phyloP scores from a whole-genome alignment of 2,329 filamentous ascomycete species.

The Nothomitra cinnamomea region DNA sequence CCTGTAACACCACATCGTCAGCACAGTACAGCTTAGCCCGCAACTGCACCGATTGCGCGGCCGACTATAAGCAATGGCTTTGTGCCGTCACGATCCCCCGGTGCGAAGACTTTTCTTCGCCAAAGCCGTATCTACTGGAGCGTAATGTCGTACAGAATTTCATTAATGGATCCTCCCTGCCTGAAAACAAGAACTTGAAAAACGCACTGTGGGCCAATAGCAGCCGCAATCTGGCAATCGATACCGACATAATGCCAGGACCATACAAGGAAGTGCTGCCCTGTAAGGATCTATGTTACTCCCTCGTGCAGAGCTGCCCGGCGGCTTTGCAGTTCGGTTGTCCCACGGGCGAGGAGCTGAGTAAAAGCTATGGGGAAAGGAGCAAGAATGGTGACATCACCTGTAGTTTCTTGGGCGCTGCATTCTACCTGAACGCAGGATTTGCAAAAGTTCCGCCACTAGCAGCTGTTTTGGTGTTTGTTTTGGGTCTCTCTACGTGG shows the following conservation, averaged over 20 bases:
- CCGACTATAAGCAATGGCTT: conserved; percentile 84
- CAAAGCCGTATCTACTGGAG: conserved; percentile 37
- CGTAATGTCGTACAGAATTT: conserved; percentile 59
- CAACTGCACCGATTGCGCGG: conserved; percentile 56
- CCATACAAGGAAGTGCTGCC: conserved; percentile 90
- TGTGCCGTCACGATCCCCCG: conserved; percentile 86
- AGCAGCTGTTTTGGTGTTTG: neutral
- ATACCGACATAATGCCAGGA: conserved; percentile 54
- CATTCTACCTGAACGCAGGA: conserved; percentile 30
- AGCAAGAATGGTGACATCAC: conserved; percentile 23
- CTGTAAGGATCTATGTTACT: conserved; percentile 75
- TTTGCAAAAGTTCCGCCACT: neutral
- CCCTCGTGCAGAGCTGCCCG: conserved; percentile 72
- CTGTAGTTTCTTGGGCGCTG: conserved; percentile 46
- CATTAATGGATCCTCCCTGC: conserved; percentile 41
- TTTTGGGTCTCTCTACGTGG: neutral
- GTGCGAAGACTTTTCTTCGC: conserved; percentile 63
- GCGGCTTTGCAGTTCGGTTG: conserved; percentile 59
- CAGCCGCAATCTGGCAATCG: conserved; percentile 58
- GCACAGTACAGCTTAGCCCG: conserved; percentile 68
- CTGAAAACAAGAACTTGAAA: conserved; percentile 9
- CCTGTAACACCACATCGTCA: conserved; percentile 60
- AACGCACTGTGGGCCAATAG: conserved; percentile 27
- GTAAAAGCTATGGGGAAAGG: conserved; percentile 28
- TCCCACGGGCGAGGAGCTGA: conserved; percentile 34